Conservation (phyloP, 768 basidiomycete genomes). For the Cystofilobasidium ferigula region DNA sequence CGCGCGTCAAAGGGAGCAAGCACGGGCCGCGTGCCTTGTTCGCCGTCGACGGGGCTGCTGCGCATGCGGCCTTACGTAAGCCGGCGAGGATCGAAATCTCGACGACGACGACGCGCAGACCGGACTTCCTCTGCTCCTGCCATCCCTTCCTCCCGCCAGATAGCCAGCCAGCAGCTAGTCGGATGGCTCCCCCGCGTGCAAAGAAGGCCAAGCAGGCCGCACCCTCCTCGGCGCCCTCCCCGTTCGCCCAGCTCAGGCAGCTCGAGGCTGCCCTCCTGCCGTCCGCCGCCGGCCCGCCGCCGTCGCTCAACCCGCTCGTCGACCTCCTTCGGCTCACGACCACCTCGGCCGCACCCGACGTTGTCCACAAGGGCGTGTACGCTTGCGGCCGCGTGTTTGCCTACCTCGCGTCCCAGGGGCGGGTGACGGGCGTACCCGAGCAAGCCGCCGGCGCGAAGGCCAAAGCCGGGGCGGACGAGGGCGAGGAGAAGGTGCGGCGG, state of each 20-base stretch:
- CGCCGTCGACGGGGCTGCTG: no score
- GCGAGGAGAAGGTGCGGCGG: constrained; percentile 47
- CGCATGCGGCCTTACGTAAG: no score
- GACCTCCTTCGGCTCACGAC: constrained; percentile 55
- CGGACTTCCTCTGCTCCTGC: background rate
- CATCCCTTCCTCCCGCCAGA: background rate
- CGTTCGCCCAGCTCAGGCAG: constrained; percentile 1
- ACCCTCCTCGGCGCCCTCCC: background rate
- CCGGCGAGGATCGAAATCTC: no score
- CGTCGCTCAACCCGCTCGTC: constrained; percentile 53
- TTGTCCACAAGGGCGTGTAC: constrained; percentile 65
- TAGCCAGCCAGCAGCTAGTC: background rate
- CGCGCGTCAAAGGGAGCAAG: no score
- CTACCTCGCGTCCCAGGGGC: constrained; percentile 49
- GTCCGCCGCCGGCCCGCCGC: background rate
- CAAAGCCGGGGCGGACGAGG: constrained; percentile 41
- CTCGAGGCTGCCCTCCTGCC: constrained; percentile 11
- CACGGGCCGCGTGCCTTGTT: no score
- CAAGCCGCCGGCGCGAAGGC: constrained; percentile 16
- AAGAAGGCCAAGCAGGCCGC: constrained; percentile 12
- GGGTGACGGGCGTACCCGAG: constrained; percentile 43
- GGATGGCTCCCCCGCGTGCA: constrained; percentile 5
- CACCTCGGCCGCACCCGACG: constrained; percentile 43
- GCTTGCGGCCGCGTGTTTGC: constrained; percentile 71
- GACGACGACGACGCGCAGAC: no score